These are phyloP conservation scores for Whalleya microplaca DNA, from an alignment of 2,329 filamentous ascomycete genomes.

Conservation along the genomic window DNA sequence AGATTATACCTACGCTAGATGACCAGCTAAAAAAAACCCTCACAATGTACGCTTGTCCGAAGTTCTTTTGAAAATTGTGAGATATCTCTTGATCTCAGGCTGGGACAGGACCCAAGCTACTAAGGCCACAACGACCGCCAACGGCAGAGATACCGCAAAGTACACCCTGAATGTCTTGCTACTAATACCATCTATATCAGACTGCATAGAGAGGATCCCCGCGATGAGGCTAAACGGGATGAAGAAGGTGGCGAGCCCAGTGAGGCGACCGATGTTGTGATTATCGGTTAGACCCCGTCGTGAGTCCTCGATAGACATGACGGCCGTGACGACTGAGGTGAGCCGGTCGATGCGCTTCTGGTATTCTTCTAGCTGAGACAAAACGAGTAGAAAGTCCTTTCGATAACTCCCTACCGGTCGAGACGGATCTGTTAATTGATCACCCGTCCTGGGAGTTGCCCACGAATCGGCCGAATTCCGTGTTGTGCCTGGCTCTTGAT, in stretches of 20 bases:
- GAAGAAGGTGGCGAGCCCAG: constrained; percentile 40
- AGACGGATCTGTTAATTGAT: too few species aligned
- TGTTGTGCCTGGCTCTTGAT: too few species aligned
- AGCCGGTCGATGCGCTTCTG: constrained; percentile 39
- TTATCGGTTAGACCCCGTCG: constrained; percentile 36
- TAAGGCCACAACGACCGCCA: constrained; percentile 21
- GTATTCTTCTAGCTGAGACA: constrained; percentile 36
- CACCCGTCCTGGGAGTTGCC: too few species aligned
- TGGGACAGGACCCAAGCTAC: too few species aligned
- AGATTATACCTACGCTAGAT: too few species aligned
- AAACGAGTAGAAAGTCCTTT: constrained; percentile 30
- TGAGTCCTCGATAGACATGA: constrained; percentile 36
- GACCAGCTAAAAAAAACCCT: too few species aligned
- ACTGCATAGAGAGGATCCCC: constrained; percentile 37
- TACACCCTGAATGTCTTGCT: constrained; percentile 25
- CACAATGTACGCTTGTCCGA: too few species aligned
- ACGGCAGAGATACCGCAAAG: constrained; percentile 30
- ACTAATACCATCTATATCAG: constrained; percentile 22
- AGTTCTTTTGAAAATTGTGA: too few species aligned
- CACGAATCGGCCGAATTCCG: too few species aligned
- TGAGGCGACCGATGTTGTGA: constrained; percentile 38
- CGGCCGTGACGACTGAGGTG: constrained; percentile 37
- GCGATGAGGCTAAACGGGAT: constrained; percentile 39
- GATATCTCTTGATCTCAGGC: too few species aligned
- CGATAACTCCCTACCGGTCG: constrained; percentile 18